Evolutionary conservation across 179 eudicot species (phyloP).

Genomic region (Silene noctiflora): DNA sequence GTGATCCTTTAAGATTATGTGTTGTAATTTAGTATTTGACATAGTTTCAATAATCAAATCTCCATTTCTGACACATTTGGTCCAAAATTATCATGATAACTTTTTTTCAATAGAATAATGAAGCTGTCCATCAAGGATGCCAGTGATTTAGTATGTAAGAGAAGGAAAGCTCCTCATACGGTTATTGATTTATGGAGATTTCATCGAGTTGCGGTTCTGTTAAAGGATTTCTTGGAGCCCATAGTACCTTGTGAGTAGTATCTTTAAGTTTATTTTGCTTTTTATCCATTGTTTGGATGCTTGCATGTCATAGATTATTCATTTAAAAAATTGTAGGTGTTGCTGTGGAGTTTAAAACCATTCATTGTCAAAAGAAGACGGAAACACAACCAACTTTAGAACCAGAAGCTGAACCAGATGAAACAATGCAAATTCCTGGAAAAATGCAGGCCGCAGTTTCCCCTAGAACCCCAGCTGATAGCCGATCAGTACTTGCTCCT

Average conservation of each 20-base stretch:
- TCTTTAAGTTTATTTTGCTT: not conserved
- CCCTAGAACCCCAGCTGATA: constrained; percentile 31
- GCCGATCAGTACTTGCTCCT: constrained; percentile 55
- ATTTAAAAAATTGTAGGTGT: constrained; percentile 33
- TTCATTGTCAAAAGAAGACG: constrained; percentile 14
- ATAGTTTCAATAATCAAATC: not conserved
- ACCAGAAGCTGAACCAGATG: constrained; percentile 23
- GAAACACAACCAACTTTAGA: constrained; percentile 12
- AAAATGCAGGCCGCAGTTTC: constrained; percentile 27
- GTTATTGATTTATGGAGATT: constrained; percentile 46
- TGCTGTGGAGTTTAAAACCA: constrained; percentile 27
- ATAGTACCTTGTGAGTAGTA: constrained; percentile 63
- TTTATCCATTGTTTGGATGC: not conserved
- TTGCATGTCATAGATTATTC: not conserved
- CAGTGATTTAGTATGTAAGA: constrained; percentile 57
- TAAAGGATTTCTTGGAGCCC: constrained; percentile 54
- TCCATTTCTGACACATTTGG: not conserved
- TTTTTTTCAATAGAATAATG: constrained; percentile 40
- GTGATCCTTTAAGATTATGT: not conserved
- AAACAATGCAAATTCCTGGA: constrained; percentile 30
- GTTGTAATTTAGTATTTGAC: not conserved
- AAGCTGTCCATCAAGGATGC: constrained; percentile 50
- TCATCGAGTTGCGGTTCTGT: constrained; percentile 34
- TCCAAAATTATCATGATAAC: not conserved
- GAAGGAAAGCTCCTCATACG: constrained; percentile 50